Percentiles rank a stretch among this genome's conserved stretches.
phyloP scores from a whole-genome alignment of 345 rosid genomes.

The Rubroshorea leprosula region DNA sequence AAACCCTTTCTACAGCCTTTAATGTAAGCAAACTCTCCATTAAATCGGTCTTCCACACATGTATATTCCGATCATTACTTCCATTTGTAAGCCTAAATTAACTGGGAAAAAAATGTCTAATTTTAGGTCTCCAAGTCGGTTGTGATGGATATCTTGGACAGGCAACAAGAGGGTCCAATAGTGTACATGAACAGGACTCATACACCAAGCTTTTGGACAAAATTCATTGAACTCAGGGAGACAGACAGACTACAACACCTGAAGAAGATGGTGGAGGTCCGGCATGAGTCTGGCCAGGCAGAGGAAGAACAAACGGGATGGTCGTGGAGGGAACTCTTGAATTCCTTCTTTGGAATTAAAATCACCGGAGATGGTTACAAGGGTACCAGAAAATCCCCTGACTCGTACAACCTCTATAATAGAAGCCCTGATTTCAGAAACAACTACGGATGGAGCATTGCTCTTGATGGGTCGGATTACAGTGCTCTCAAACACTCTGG shows the following conservation, averaged over 20 bases:
- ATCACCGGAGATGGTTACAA: constrained; percentile 9
- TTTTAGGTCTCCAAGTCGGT: constrained; percentile 51
- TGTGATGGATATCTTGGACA: constrained; percentile 32
- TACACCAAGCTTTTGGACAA: constrained; percentile 46
- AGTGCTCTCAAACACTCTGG: constrained; percentile 59
- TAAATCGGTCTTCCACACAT: too few relatives aligned
- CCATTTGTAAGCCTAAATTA: too few relatives aligned
- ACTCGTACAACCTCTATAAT: constrained; percentile 59
- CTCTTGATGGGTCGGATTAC: constrained; percentile 49
- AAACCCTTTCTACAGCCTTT: constrained; percentile 64
- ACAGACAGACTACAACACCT: constrained; percentile 50
- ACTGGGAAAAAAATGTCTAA: background rate
- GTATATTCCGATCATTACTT: too few relatives aligned
- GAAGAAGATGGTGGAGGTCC: constrained; percentile 38
- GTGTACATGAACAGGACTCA: constrained; percentile 41
- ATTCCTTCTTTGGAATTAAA: constrained; percentile 23
- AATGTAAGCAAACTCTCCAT: constrained; percentile 51
- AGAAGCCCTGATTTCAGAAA: constrained; percentile 47
- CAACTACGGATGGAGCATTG: constrained; percentile 73
- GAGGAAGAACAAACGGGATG: constrained; percentile 26
- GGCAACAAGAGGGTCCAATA: constrained; percentile 51
- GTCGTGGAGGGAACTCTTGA: constrained; percentile 57
- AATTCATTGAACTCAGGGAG: constrained; percentile 40
- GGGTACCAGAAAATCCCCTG: constrained; percentile 27
- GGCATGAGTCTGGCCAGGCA: constrained; percentile 21